phyloP scores from a whole-genome alignment of 441 rosid genomes.

The Pelargonium myrrhifolium region DNA sequence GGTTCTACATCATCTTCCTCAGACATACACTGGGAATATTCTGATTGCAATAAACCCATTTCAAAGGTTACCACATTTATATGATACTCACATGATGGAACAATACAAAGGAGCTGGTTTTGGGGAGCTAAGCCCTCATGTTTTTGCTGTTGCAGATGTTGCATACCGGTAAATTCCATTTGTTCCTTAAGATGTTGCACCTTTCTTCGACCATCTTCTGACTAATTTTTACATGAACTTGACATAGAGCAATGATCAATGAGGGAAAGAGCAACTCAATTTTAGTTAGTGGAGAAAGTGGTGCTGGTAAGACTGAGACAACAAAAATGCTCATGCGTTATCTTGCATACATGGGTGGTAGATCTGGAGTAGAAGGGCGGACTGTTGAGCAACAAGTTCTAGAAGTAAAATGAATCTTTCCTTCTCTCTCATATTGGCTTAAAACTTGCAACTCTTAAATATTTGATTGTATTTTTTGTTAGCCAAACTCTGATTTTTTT shows the following conservation, averaged over 20 bases:
- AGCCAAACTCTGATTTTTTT: slow-evolving; percentile 22
- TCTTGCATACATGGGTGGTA: slow-evolving; percentile 94
- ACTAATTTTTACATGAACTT: slow-evolving; percentile 17
- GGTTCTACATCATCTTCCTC: slow-evolving; percentile 19
- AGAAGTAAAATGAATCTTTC: slow-evolving; percentile 50
- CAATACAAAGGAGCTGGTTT: slow-evolving; percentile 95
- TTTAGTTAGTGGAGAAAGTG: slow-evolving; percentile 99
- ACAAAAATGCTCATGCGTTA: slow-evolving; percentile 96
- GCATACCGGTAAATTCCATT: slow-evolving; percentile 58
- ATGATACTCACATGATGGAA: slow-evolving; percentile 99
- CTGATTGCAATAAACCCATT: slow-evolving; percentile 95
- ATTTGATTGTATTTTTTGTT: not conserved
- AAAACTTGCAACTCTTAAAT: too few relatives aligned
- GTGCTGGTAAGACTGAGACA: slow-evolving; percentile 99
- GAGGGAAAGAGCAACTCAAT: slow-evolving; percentile 96
- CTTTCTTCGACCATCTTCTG: slow-evolving; percentile 2
- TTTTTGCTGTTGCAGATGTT: slow-evolving; percentile 97
- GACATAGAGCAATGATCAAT: slow-evolving; percentile 83
- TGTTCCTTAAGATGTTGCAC: slow-evolving; percentile 6
- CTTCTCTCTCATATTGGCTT: too few relatives aligned
- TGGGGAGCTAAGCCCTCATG: slow-evolving; percentile 99
- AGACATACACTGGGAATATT: slow-evolving; percentile 99
- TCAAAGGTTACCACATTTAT: slow-evolving; percentile 95
- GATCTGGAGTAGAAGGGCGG: slow-evolving; percentile 92
- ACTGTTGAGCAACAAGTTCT: slow-evolving; percentile 99